Evolutionary conservation across 495 filamentous ascomycete species (phyloP).

Genomic region (Penicillium subrubescens): DNA sequence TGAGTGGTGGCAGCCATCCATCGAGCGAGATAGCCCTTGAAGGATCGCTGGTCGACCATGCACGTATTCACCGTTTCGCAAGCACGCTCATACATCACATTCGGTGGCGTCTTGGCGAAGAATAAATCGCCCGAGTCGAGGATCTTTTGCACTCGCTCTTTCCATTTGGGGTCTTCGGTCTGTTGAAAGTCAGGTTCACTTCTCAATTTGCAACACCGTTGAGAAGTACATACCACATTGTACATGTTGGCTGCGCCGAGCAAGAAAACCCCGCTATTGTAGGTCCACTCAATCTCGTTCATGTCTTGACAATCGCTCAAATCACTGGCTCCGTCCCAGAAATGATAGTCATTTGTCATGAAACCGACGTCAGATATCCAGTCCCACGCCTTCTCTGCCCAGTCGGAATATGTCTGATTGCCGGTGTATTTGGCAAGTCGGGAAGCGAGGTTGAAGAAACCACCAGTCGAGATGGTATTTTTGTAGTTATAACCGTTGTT

Average conservation of each 20-base stretch:
- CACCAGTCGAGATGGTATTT: constrained; percentile 77
- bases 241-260: constrained; percentile 44
- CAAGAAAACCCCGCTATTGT: constrained; percentile 41
- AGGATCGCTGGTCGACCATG: constrained; percentile 76
- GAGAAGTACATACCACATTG: constrained; percentile 32
- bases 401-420: constrained; percentile 76
- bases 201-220: background rate
- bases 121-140: constrained; percentile 57
- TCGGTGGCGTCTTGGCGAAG: constrained; percentile 46
- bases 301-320: constrained; percentile 42
- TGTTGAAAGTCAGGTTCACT: constrained; percentile 18
- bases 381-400: constrained; percentile 73
- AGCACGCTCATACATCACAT: constrained; percentile 68
- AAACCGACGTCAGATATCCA: constrained; percentile 68
- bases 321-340: constrained; percentile 67
- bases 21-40: constrained; percentile 83
- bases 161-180: constrained; percentile 54
- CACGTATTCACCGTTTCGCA: constrained; percentile 62
- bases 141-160: constrained; percentile 57
- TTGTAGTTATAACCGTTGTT: constrained; percentile 84
- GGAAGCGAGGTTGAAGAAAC: constrained; percentile 79
- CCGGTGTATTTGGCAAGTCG: constrained; percentile 74
- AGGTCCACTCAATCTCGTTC: constrained; percentile 44
- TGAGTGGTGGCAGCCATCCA: constrained; percentile 76
- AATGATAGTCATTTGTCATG: constrained; percentile 59